These are phyloP conservation scores for Lentinula sp. DNA, from an alignment of 768 basidiomycete genomes.

Conservation along the genomic window DNA sequence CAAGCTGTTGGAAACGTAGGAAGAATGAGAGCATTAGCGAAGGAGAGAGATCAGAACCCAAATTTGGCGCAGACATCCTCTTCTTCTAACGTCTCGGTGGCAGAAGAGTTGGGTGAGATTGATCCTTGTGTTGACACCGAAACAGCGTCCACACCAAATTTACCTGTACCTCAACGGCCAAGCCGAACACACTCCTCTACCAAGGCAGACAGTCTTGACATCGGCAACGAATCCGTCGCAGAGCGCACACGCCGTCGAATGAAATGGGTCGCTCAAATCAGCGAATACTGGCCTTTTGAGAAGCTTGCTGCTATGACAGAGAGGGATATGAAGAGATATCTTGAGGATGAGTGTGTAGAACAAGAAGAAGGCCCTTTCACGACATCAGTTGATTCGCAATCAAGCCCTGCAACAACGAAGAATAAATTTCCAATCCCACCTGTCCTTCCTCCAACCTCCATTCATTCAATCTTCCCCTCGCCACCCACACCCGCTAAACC, in stretches of 20 bases:
- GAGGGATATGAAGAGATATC: constrained; percentile 47
- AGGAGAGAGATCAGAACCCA: constrained; percentile 12
- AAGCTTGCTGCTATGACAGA: constrained; percentile 65
- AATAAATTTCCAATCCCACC: constrained; percentile 20
- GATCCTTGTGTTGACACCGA: constrained; percentile 50
- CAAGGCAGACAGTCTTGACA: too few species aligned
- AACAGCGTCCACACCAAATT: constrained; percentile 51
- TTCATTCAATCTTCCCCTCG: constrained; percentile 15
- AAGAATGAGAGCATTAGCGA: constrained; percentile 53
- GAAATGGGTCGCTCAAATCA: constrained; percentile 93
- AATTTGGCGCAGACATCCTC: neutral
- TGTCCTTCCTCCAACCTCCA: constrained; percentile 25
- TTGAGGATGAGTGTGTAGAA: neutral
- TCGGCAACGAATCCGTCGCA: constrained; percentile 24
- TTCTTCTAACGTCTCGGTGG: neutral
- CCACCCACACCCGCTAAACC: constrained; percentile 16
- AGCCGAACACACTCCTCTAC: constrained; percentile 1
- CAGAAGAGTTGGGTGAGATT: constrained; percentile 25
- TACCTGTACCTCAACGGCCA: constrained; percentile 53
- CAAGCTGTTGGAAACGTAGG: constrained; percentile 72
- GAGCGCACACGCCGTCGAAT: constrained; percentile 63
- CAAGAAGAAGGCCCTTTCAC: neutral
- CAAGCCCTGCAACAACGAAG: constrained; percentile 36
- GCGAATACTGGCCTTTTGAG: constrained; percentile 91
- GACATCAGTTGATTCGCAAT: neutral